Evolutionary conservation across 2,329 filamentous ascomycete species (phyloP), one percentile per base, ranked within the genome.

Genomic region (Aspergillus viridinutans): DNA sequence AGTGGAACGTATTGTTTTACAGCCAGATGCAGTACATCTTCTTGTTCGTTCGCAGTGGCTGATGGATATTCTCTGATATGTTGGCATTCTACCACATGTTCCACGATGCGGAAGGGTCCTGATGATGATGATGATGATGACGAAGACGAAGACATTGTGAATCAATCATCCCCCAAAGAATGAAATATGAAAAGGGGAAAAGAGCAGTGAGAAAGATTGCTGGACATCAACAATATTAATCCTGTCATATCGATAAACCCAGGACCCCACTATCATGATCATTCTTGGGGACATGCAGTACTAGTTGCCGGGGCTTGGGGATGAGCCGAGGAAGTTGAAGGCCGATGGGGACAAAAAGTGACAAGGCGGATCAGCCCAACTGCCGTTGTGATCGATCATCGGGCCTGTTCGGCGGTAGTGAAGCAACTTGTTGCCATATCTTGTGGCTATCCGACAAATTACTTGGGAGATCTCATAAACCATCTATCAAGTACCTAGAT

Each of bases 1-100:
- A 85, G 78, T 1, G 92, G 92, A 0, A 84, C 89, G 71, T 97
- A 97, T 70, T 97, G 90, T 78, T 96, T 97, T 53, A 97, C 83
- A 8, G 86, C 85, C 4, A 97, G 75, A 54, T 85, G 76, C 3
- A 97, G 79, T 5, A 84, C 80, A 59, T 93, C 89, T 62, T 96
- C 88, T 65, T 95, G 89, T 12, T 83, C 83, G 55, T 83, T 80
- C 2, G 86, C 82, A 2, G 89, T 91, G 12, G 89, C 89, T 54
- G 84, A 83, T 6, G 89, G 81, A 69, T 91, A 96, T 69, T 95
- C 90, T 61, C 92, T 83, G 61, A 96, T 88, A 74, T 97, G 89
- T 61, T 90, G 85, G 63, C 84, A 85, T 55, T 85, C 83, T 63
- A 95, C 74, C 47, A 82, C 79, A 77, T 96, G 92, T 72, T 94